Evolutionary conservation across 768 basidiomycete species (phyloP).

Genomic region (Tremella yokohamensis): DNA sequence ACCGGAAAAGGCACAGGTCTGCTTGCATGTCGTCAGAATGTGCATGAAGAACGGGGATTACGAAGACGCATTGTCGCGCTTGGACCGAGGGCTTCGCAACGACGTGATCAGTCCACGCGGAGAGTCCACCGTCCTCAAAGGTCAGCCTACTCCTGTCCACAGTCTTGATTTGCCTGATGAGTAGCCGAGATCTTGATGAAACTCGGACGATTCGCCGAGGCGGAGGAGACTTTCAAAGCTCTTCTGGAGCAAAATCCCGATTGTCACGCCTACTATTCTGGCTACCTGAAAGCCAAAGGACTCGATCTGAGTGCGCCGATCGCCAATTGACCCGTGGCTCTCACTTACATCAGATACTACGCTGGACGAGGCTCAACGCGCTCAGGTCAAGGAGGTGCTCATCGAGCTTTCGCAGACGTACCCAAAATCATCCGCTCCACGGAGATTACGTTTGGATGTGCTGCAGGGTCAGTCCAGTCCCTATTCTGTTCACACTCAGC

Average conservation of each 20-base stretch:
- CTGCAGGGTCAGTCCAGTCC: slow-evolving; percentile 55
- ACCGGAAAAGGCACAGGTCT: slow-evolving; percentile 45
- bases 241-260: slow-evolving; percentile 85
- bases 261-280: slow-evolving; percentile 71
- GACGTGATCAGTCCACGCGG: slow-evolving; percentile 42
- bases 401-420: slow-evolving; percentile 58
- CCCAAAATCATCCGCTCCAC: slow-evolving; percentile 68
- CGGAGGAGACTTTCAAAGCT: slow-evolving; percentile 73
- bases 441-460: slow-evolving; percentile 68
- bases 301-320: slow-evolving; percentile 61
- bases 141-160: slow-evolving; percentile 19
- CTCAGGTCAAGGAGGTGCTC: slow-evolving; percentile 5
- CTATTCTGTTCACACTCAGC: neutral
- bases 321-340: neutral
- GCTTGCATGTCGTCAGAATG: slow-evolving; percentile 39
- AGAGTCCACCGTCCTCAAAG: slow-evolving; percentile 42
- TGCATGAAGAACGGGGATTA: slow-evolving; percentile 41
- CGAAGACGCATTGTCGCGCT: slow-evolving; percentile 39
- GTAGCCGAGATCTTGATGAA: slow-evolving; percentile 75
- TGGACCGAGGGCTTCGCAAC: slow-evolving; percentile 36
- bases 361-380: slow-evolving; percentile 52
- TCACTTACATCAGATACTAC: slow-evolving; percentile 8
- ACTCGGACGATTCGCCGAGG: slow-evolving; percentile 62
- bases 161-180: slow-evolving; percentile 13
- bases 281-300: slow-evolving; percentile 65